phyloP scores from a whole-genome alignment of 345 rosid species.

The Laguncularia racemosa region DNA sequence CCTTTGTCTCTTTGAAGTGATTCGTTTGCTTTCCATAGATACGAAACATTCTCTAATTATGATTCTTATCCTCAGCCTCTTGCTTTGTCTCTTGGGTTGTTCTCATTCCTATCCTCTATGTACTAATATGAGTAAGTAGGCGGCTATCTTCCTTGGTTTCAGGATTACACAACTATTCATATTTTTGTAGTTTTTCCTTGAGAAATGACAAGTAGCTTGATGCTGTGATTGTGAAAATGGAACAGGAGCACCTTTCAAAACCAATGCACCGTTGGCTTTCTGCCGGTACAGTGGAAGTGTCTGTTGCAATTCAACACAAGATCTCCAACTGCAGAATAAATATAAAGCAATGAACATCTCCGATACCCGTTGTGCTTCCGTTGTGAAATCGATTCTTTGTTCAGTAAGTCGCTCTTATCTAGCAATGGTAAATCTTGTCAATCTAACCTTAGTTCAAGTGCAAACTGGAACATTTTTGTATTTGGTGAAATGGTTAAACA shows the following conservation, averaged over 20 bases:
- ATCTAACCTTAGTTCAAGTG: too few species aligned
- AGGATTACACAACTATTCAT: background rate
- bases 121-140: constrained; percentile 8
- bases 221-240: constrained; percentile 4
- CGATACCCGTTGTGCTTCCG: constrained; percentile 12
- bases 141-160: background rate
- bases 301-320: constrained; percentile 20
- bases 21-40: background rate
- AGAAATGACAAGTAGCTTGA: background rate
- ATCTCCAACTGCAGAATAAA: constrained; percentile 16
- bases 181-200: background rate
- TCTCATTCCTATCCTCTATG: constrained; percentile 13
- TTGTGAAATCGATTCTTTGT: constrained; percentile 20
- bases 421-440: too few species aligned
- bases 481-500: too few species aligned
- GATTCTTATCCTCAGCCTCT: background rate
- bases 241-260: constrained; percentile 15
- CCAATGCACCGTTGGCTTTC: constrained; percentile 10
- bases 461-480: too few species aligned
- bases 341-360: constrained; percentile 22
- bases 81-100: constrained; percentile 2
- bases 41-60: background rate
- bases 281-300: constrained; percentile 22
- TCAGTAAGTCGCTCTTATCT: constrained; percentile 10
- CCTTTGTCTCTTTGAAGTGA: background rate